Evolutionary conservation across 257 asterid genomes (phyloP), one percentile per base, ranked within the genome.

Genomic region (Solanum lignicaule): DNA sequence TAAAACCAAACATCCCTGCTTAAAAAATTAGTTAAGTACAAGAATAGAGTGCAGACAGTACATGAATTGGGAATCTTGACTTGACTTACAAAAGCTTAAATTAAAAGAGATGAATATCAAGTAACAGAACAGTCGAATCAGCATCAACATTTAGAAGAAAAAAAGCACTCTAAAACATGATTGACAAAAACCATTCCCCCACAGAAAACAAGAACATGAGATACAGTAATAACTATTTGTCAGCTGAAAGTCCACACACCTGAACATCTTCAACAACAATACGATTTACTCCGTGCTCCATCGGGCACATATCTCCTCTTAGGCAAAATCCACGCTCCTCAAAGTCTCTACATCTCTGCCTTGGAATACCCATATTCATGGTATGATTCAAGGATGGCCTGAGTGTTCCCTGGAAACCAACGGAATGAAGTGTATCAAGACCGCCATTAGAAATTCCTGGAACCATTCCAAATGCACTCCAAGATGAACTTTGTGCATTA

Each of bases 261-360:
- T 97, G 98, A 88, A 97, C 99, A 92, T 97, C 99, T 88, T 97
- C 99, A 89, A 97, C 91, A 91, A 97, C 98, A 91, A 97, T 97
- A 79, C 96, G 99, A 89, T 97, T 95, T 81, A 97, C 93, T 72
- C 99, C 98, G 88, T 97, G 99, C 89, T 97, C 98, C 99, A 97
- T 95, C 0, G 98, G 98, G 89, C 99, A 97, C 98, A 97, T 97
- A 90, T 95, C 98, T 69, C 99, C 99, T 91, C 99, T 94, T 90
- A 97, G 91, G 92, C 98, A 97, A 95, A 96, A 97, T 82, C 99
- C 99, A 87, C 98, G 99, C 89, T 97, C 99, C 93, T 97, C 99
- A 88, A 97, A 97, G 92, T 97, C 99, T 91, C 99, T 94, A 89
- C 99, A 97, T 87, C 97, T 88, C 90, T 92, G 98, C 83, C 95